Conservation (phyloP, 306 rosid genomes). For the Citrullus amarus region DNA sequence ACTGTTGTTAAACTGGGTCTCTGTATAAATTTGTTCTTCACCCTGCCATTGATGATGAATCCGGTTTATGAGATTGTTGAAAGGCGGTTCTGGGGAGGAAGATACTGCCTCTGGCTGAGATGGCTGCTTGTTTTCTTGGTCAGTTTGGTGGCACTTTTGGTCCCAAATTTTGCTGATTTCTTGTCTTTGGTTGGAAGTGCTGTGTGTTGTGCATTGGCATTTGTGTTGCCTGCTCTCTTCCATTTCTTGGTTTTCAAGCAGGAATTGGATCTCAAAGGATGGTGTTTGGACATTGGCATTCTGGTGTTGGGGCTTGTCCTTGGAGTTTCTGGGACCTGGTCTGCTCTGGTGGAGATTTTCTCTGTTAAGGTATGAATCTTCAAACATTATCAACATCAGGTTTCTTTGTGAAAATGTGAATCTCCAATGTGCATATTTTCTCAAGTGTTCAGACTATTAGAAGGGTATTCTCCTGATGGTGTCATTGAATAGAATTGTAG, state of each 20-base stretch:
- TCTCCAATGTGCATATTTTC: neutral
- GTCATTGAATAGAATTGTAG: neutral
- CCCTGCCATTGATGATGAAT: constrained; percentile 49
- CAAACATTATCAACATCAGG: neutral
- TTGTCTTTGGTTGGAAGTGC: constrained; percentile 44
- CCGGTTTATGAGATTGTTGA: constrained; percentile 45
- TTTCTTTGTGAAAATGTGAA: neutral
- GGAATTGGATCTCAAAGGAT: constrained; percentile 23
- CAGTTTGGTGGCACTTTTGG: constrained; percentile 32
- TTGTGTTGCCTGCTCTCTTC: constrained; percentile 40
- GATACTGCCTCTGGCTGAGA: constrained; percentile 31
- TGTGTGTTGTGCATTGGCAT: constrained; percentile 40
- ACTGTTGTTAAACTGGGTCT: constrained; percentile 37
- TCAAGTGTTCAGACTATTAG: neutral
- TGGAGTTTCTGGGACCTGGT: constrained; percentile 41
- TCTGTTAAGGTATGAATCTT: constrained; percentile 7
- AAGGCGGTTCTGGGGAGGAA: constrained; percentile 36
- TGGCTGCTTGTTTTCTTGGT: constrained; percentile 36
- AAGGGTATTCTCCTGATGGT: neutral
- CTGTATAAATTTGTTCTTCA: constrained; percentile 39
- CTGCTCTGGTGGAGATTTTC: constrained; percentile 29
- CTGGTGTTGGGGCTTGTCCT: constrained; percentile 25
- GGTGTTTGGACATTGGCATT: constrained; percentile 25
- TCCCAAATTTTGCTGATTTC: constrained; percentile 45
- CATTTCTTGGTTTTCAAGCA: constrained; percentile 32